A percentile compares a stretch with the other conserved stretches of the same genome.
phyloP scores from a whole-genome alignment of 176 grass and related monocot genomes.

The Carex cristatella region DNA sequence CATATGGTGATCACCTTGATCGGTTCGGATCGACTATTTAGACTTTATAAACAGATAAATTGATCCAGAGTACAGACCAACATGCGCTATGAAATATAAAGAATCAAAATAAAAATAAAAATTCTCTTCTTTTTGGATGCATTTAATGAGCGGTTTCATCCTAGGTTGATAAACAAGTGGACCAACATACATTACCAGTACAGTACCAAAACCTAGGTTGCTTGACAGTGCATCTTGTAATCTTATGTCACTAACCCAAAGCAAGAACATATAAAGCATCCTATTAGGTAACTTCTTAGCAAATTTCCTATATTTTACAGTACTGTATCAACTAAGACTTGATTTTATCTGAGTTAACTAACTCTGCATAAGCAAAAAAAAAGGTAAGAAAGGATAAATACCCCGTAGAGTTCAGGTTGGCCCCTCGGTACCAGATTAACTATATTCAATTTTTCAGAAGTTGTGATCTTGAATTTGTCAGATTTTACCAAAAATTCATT shows the following conservation, averaged over 20 bases:
- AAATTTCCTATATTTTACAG: background rate
- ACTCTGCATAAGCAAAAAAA: background rate
- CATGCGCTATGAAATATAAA: background rate
- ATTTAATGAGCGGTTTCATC: background rate
- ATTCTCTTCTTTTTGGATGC: background rate
- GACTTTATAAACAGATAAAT: too few species aligned
- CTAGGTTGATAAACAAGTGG: background rate
- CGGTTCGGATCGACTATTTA: too few species aligned
- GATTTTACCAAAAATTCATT: constrained; percentile 50
- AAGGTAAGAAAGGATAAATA: background rate
- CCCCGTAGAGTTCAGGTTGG: constrained; percentile 5
- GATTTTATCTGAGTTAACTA: background rate
- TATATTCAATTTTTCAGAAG: constrained; percentile 62
- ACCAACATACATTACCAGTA: background rate
- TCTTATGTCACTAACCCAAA: background rate
- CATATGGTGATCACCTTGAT: too few species aligned
- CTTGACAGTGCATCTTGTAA: background rate
- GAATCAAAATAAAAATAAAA: background rate
- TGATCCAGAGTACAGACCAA: too few species aligned
- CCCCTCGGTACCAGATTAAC: constrained; percentile 55
- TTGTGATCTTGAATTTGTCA: constrained; percentile 56
- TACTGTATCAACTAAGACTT: background rate
- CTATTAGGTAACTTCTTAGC: too few species aligned
- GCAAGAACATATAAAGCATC: too few species aligned
- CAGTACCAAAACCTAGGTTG: background rate